phyloP scores from a whole-genome alignment of 1,139 yeast species.

The Blastobotrys proliferans region DNA sequence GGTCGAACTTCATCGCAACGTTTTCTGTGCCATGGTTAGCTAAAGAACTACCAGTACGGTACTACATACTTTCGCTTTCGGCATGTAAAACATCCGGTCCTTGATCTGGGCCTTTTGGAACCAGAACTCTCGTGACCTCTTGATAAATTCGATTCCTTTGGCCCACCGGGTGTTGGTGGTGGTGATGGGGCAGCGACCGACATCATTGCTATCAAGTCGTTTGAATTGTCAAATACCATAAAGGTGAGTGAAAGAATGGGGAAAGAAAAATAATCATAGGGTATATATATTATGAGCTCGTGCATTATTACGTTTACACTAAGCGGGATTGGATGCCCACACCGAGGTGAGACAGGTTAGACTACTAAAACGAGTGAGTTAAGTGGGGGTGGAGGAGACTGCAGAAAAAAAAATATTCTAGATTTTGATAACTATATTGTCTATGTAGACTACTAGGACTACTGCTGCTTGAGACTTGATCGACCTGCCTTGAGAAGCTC shows the following conservation, averaged over 20 bases:
- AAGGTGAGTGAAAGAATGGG: not conserved
- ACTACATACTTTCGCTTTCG: slow-evolving; percentile 50
- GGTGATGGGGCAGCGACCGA: too few species aligned
- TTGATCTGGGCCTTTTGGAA: slow-evolving; percentile 25
- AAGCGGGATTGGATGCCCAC: too few species aligned
- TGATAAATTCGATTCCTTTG: not conserved
- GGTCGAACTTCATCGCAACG: slow-evolving; percentile 68
- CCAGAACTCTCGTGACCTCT: not conserved
- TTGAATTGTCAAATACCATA: too few species aligned
- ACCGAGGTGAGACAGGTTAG: too few species aligned
- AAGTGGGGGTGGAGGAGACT: not conserved
- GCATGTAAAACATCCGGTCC: slow-evolving; percentile 66
- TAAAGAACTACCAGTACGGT: not conserved
- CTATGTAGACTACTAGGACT: slow-evolving; percentile 2
- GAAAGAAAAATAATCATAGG: not conserved
- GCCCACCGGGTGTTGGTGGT: slow-evolving; percentile 3
- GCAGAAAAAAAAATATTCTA: too few species aligned
- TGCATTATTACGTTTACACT: too few species aligned
- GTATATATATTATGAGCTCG: too few species aligned
- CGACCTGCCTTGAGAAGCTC: slow-evolving; percentile 95
- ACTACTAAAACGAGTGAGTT: too few species aligned
- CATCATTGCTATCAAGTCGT: slow-evolving; percentile 4
- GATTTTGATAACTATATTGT: too few species aligned
- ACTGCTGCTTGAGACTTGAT: slow-evolving; percentile 68
- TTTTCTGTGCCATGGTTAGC: slow-evolving; percentile 35